Base-by-base conservation (phyloP, 306 rosid genomes). In the Trifolium repens region DNA sequence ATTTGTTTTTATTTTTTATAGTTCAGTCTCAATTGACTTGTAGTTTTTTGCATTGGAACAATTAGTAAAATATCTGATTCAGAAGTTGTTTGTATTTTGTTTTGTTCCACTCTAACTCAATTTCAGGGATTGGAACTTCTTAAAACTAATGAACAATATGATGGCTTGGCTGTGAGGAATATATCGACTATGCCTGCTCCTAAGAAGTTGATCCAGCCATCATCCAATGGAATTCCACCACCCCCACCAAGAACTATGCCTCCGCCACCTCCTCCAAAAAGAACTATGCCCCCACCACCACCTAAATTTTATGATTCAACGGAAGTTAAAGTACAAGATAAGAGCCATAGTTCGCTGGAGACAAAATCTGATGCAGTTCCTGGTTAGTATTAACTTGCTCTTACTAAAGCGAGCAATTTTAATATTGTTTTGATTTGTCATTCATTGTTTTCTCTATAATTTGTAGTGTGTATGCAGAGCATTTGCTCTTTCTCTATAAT, bases 161-260 rank as follows among this genome's bases (percentile, higher is more conserved):
- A 79, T 30, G 85, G 76, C 83, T 50, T 65, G 71, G 79, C 72
- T 62, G 81, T 82, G 82, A 94, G 90, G 87, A 89, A 86, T 87
- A 75, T 86, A 72, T 87, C 92, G 10, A 87, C 81, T 67, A 87
- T 90, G 96, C 96, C 96, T 8, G 85, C 91, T 76, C 96, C 97
- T 62, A 92, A 85, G 96, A 94, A 86, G 88, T 75, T 90, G 84
- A 75, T 79, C 73, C 86, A 74, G 61, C 74, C 84, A 13, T 62
- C 83, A 71, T 84, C 85, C 62, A 72, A 75, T 69, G 88, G 80
- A 83, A 81, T 85, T 88, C 81, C 83, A 32, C 85, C 88, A 7
- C 78, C 91, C 14, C 88, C 68, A n/a, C 86, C 89, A 1, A 81
- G 76, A 81, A 46, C 42, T 77, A 87, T 88, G 88, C 89, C 86